Base-by-base conservation (phyloP, 164 flowering plant genomes). In the Buxus sempervirens region DNA sequence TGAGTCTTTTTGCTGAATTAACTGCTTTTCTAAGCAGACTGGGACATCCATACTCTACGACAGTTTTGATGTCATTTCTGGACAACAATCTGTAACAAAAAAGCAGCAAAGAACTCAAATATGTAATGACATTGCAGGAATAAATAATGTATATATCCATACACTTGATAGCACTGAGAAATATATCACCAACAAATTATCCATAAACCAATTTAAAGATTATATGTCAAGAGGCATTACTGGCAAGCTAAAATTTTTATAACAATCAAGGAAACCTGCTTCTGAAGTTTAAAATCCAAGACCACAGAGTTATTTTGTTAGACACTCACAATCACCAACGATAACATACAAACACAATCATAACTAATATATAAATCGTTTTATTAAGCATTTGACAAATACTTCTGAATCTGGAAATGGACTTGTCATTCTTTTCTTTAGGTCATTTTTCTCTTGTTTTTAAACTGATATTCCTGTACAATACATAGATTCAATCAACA, bases 21-120 rank as follows among this genome's bases (percentile, higher is more conserved):
- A 95, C 97, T 67, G 82, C 80, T 82, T 95, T 95, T 4, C 94
- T 84, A 0, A 79, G 58, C 41, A 92, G 76, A 80, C 76, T 92
- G 51, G 99, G 99, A 62, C 99, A 95, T 53, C 99, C 99, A 68
- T 70, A 54, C 72, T 76, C 90, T 63, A 90, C 97, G 72, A 90
- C 68, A 10, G 77, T 62, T 76, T 85, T 76, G 58, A 95, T 83
- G 70, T 92, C 93, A 41, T 80, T 66, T 48, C 38, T 76, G 3
- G 97, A 79, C 76, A 92, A 77, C 16, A 82, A 90, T 60, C 99
- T 95, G 83, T 73, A 80, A 65, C n/a, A 54, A 20, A 48, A 67
- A 49, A 32, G 15, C 9, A 19, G 25, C 10, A 19, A 32, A 60
- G 51, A 16, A 55, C 38, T 32, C 7, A 32, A 32, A 32, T 32